Percentiles rank a stretch among this genome's conserved stretches.
These are phyloP conservation scores for Syzygium grande DNA, from an alignment of 345 rosid species.

Conservation along the genomic window DNA sequence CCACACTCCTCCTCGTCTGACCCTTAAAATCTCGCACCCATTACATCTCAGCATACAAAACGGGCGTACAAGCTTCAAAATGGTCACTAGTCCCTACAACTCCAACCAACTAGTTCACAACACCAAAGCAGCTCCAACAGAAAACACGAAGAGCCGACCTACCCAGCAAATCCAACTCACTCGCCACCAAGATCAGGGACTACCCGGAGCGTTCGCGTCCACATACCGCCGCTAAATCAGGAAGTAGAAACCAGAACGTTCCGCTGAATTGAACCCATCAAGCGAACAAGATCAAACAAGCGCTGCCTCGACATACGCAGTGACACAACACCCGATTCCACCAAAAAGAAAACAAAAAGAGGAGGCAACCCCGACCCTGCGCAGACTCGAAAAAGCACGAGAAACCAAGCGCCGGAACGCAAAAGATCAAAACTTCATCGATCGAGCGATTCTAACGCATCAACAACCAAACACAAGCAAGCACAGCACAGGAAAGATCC, in stretches of 20 bases:
- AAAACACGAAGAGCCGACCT: background rate
- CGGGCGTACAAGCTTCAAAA: background rate
- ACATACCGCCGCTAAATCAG: background rate
- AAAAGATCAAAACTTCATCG: background rate
- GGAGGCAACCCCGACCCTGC: background rate
- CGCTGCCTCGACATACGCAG: background rate
- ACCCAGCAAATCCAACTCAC: background rate
- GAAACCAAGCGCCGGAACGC: background rate
- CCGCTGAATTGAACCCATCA: background rate
- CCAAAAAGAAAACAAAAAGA: background rate
- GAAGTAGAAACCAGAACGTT: background rate
- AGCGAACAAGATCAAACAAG: background rate
- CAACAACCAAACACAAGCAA: background rate
- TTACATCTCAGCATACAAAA: background rate
- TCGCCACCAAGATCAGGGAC: background rate
- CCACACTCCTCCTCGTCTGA: background rate
- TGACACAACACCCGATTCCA: background rate
- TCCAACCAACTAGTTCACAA: background rate
- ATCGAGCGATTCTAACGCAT: background rate
- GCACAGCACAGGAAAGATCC: background rate
- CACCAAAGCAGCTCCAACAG: background rate
- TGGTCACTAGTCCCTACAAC: background rate
- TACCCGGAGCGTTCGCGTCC: background rate
- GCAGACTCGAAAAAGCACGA: background rate
- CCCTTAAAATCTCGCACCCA: background rate